phyloP scores from a whole-genome alignment of 306 rosid genomes.

The Cicer chorassanicum region DNA sequence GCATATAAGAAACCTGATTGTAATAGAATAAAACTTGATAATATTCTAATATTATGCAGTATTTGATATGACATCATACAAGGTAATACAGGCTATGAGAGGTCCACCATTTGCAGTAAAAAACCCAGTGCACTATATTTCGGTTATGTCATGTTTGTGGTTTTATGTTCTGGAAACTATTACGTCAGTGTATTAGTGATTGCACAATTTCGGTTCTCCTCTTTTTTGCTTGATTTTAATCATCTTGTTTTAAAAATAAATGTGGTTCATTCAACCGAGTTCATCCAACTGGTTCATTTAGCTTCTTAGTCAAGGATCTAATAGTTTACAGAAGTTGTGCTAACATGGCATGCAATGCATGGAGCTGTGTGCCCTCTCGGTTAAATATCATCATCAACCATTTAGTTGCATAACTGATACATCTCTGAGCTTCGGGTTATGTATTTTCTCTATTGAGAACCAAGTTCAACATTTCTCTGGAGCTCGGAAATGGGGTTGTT shows the following conservation, averaged over 20 bases:
- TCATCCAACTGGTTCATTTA: background rate
- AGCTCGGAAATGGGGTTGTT: background rate
- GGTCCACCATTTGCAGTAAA: background rate
- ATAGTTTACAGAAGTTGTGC: background rate
- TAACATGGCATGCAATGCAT: background rate
- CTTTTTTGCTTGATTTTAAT: conserved; percentile 4
- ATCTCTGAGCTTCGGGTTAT: conserved; percentile 1
- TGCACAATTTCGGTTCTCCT: background rate
- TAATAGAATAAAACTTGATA: background rate
- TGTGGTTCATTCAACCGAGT: background rate
- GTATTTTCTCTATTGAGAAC: background rate
- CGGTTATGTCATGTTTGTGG: background rate
- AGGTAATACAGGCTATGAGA: background rate
- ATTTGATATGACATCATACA: conserved; percentile 6
- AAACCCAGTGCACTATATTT: background rate
- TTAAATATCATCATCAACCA: background rate
- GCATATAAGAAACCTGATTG: background rate
- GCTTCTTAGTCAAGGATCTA: background rate
- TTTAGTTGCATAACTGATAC: background rate
- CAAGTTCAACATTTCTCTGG: background rate
- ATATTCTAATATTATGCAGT: background rate
- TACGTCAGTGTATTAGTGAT: background rate
- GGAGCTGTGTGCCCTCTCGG: conserved; percentile 14
- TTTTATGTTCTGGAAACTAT: conserved; percentile 7
- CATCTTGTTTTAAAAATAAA: background rate